Percentiles rank a stretch among this genome's conserved stretches.
Conservation (phyloP, 1,284 basidiomycete species). For the Microbotryum scabiosae region DNA sequence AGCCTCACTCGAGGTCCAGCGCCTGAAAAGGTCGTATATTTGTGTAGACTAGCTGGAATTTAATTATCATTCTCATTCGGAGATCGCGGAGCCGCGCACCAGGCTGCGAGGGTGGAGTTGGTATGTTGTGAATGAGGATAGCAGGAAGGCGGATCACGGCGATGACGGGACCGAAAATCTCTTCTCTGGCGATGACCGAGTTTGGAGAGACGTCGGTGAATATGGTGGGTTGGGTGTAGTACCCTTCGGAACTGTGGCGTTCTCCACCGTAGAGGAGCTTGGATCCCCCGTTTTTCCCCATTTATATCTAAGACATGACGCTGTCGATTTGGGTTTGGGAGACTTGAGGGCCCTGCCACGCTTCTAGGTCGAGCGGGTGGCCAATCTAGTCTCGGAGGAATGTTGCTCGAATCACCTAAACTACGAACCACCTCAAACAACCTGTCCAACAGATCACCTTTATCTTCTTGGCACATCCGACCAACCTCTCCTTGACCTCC, state of each 20-base stretch:
- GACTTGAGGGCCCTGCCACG: conserved; percentile 79
- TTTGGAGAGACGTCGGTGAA: conserved; percentile 53
- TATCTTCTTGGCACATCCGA: conserved; percentile 48
- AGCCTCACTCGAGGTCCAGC: too few relatives aligned
- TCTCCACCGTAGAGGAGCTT: conserved; percentile 66
- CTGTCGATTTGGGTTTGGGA: conserved; percentile 52
- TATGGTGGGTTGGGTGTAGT: conserved; percentile 61
- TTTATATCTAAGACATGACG: conserved; percentile 79
- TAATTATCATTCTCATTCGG: too few relatives aligned
- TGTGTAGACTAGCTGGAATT: too few relatives aligned
- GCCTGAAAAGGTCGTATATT: too few relatives aligned
- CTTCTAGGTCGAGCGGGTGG: conserved; percentile 63
- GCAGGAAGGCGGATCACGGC: conserved; percentile 61
- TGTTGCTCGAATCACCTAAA: not conserved
- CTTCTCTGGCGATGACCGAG: conserved; percentile 10
- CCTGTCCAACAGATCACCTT: conserved; percentile 41
- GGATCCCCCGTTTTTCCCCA: conserved; percentile 68
- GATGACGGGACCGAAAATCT: conserved; percentile 82
- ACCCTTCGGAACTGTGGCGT: conserved; percentile 56
- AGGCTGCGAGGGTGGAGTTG: too few relatives aligned
- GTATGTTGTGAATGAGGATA: too few relatives aligned
- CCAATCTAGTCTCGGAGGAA: conserved; percentile 41
- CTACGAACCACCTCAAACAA: not conserved
- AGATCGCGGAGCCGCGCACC: too few relatives aligned
- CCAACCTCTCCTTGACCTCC: conserved; percentile 55